Evolutionary conservation across 1,139 yeast species (phyloP), one percentile per base, ranked within the genome.

Genomic region (Blastobotrys indianensis): DNA sequence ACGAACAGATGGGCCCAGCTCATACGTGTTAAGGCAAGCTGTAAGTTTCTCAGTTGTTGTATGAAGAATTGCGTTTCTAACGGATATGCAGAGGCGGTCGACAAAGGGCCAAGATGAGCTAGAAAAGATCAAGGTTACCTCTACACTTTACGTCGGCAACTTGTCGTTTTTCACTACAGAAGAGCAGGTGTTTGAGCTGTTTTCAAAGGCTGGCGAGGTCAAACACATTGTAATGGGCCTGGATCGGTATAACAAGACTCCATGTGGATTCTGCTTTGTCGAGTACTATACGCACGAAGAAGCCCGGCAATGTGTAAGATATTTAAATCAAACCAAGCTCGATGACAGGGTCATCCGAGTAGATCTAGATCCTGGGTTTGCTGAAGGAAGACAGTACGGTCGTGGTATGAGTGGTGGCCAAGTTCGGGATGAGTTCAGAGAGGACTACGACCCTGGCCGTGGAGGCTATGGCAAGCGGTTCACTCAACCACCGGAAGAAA

Each of bases 241-340:
- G 43, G 97, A 90, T 61, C 75, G 96, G 51, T 82, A 82, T 61
- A 82, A 84, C 54, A 79, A 82, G 58, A 87, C 96, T 0, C 97
- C 97, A 0, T 88, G 97, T 62, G 97, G 97, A 30, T 92, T 92
- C 66, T 88, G 97, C 61, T 90, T 90, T 64, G 88, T 90, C 31
- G 82, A 86, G 39, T 92, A 81, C 63, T 74, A 74, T 46, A 66
- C 72, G 10, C 81, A 81, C 46, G 73, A 74, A 40, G 88, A 85
- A 42, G 87, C 96, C 0, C 69, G 87, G 39, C 79, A 83, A 54
- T 85, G 96, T 5, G 78, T 90, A 60, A 83, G 87, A 60, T 90
- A 80, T 61, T 70, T 92, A 48, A 81, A 85, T 52, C 82, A 81
- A 42, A 87, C 95, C 0, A 82, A 80, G 57, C 73, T 90, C 41